Evolutionary conservation across 306 rosid genomes (phyloP), one percentile per base, ranked within the genome.

Genomic region (Pyrus pyrifolia): DNA sequence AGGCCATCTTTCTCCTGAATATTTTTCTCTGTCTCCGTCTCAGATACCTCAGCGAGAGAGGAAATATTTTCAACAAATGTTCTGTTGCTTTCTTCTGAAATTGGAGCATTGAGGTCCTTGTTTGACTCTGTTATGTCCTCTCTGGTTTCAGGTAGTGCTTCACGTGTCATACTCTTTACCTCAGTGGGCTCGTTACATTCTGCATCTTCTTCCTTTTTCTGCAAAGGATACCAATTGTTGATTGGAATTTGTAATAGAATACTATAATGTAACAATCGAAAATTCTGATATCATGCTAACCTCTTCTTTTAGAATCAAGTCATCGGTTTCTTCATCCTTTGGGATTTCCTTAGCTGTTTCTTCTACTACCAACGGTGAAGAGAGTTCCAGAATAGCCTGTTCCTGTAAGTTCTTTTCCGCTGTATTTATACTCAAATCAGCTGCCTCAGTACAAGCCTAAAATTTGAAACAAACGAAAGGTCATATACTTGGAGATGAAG

Each of bases 161-260:
- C 74, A 71, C 55, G 73, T 19, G 52, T 72, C 45, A 49, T 61
- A 51, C 74, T 33, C 35, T 74, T 38, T 67, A 17, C 74, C 71
- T 74, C 76, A 51, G 17, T 62, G 40, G 72, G 80, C 52, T 80
- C 72, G 31, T 74, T 72, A 63, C 66, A 67, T 72, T 81, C 78
- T 62, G 29, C 33, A 66, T 71, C 27, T 45, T 51, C 31, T 55
- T 27, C 74, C 75, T 69, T 66, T 22, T 70, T 75, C 91, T 87
- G 52, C 52, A 40, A 4, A 3, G 51, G 42, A 18, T 44, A 19
- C 23, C 12, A 55, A 44, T n/a, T 45, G 4, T 23, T 25, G 11
- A 30, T 55, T 35, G 66, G 15, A n/a, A 42, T 65, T n/a, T 40
- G 57, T 70, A 68, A 38, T 29, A 52, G 29, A 55, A 11, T 40